phyloP scores from a whole-genome alignment of 2,329 filamentous ascomycete species.

The Fusarium caatingaense region DNA sequence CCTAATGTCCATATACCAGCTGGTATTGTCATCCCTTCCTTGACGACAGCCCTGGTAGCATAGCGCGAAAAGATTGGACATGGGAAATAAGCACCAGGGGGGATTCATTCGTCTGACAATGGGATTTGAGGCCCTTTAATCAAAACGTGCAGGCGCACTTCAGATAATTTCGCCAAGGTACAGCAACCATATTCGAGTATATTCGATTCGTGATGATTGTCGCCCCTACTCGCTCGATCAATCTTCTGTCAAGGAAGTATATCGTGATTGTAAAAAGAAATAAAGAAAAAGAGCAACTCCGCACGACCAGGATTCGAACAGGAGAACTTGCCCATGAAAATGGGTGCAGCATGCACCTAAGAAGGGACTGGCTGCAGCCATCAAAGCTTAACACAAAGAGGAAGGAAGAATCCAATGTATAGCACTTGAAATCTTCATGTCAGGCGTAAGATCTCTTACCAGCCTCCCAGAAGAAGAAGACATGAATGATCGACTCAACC shows the following conservation, averaged over 20 bases:
- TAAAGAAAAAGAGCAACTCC: too few species aligned
- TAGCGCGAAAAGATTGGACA: slow-evolving; percentile 10
- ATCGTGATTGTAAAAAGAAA: too few species aligned
- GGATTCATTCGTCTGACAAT: slow-evolving; percentile 26
- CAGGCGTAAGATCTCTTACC: background rate
- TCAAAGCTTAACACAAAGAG: background rate
- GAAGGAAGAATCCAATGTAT: background rate
- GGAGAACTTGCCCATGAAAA: background rate
- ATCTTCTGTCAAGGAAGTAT: too few species aligned
- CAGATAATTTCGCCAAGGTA: background rate
- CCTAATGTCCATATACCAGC: background rate
- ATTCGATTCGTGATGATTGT: background rate
- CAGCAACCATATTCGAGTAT: background rate
- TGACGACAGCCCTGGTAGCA: background rate
- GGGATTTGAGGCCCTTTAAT: slow-evolving; percentile 43
- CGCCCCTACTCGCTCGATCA: too few species aligned
- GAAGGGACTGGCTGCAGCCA: background rate
- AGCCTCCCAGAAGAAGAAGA: background rate
- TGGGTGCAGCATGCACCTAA: background rate
- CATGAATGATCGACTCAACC: background rate
- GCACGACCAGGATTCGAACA: background rate
- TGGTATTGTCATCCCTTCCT: background rate
- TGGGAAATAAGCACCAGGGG: slow-evolving; percentile 32
- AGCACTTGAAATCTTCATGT: background rate
- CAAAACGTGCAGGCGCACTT: slow-evolving; percentile 31